Conservation (phyloP, 768 basidiomycete genomes). For the Amanita rimosa region DNA sequence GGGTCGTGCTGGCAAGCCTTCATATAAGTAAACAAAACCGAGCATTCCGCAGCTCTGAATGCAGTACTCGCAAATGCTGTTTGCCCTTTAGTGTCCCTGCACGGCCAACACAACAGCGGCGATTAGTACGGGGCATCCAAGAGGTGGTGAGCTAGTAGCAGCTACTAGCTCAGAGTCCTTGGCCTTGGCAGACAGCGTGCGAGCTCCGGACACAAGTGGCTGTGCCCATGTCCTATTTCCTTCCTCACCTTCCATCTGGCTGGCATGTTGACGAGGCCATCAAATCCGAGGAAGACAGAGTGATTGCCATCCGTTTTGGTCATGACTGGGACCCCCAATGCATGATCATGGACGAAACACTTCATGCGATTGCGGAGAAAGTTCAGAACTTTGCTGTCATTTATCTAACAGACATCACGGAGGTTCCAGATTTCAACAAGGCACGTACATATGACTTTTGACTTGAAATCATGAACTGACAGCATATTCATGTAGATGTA, state of each 20-base stretch:
- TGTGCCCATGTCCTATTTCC: constrained; percentile 70
- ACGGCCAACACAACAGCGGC: too few species aligned
- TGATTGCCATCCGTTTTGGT: constrained; percentile 91
- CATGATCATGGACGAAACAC: constrained; percentile 99
- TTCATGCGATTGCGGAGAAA: constrained; percentile 86
- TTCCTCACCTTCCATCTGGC: constrained; percentile 80
- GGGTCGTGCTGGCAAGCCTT: too few species aligned
- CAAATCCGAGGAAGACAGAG: constrained; percentile 92
- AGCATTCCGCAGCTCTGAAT: too few species aligned
- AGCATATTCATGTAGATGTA: constrained; percentile 66
- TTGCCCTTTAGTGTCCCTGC: too few species aligned
- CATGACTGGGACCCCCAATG: constrained; percentile 91
- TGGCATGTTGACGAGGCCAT: constrained; percentile 99
- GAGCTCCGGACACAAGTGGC: too few species aligned
- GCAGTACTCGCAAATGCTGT: too few species aligned
- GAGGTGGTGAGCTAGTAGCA: too few species aligned
- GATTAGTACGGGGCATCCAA: too few species aligned
- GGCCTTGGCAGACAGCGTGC: too few species aligned
- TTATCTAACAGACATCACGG: constrained; percentile 89
- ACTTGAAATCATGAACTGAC: not conserved
- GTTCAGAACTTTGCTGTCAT: constrained; percentile 99
- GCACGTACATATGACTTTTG: constrained; percentile 24
- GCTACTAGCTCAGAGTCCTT: too few species aligned
- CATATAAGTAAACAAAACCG: too few species aligned
- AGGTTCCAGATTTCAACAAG: constrained; percentile 99